Conservation (phyloP, 2,329 filamentous ascomycete genomes). For the Xylariaceae sp. region DNA sequence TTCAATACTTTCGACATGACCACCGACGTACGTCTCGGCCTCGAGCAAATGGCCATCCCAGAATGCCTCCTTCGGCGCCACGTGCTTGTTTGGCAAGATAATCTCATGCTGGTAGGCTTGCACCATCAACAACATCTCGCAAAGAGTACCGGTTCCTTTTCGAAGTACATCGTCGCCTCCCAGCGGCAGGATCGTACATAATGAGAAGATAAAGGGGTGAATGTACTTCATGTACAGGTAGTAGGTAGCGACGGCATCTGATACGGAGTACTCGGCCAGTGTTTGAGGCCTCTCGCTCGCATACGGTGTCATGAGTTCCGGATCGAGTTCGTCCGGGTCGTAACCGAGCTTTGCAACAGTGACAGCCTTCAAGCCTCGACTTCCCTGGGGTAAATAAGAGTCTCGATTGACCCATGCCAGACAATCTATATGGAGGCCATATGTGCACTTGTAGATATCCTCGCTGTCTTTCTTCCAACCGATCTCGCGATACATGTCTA, state of each 20-base stretch:
- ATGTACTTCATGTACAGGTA: slow-evolving; percentile 99
- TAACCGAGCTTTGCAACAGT: slow-evolving; percentile 98
- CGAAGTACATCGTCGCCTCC: slow-evolving; percentile 90
- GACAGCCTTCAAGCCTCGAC: slow-evolving; percentile 94
- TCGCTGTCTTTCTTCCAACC: slow-evolving; percentile 94
- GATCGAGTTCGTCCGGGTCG: slow-evolving; percentile 96
- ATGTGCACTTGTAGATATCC: slow-evolving; percentile 93
- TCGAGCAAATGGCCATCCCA: slow-evolving; percentile 96
- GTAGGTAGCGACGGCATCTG: slow-evolving; percentile 97
- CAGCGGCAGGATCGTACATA: slow-evolving; percentile 94
- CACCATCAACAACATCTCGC: slow-evolving; percentile 99
- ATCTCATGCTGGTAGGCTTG: slow-evolving; percentile 93
- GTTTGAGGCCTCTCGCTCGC: slow-evolving; percentile 90
- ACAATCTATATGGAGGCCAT: slow-evolving; percentile 98
- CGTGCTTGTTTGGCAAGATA: slow-evolving; percentile 93
- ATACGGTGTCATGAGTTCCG: slow-evolving; percentile 94
- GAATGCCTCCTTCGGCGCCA: slow-evolving; percentile 87
- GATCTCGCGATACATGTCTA: slow-evolving; percentile 99
- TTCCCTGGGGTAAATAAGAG: slow-evolving; percentile 95
- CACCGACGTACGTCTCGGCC: slow-evolving; percentile 96
- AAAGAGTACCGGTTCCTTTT: slow-evolving; percentile 97
- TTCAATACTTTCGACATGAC: slow-evolving; percentile 98
- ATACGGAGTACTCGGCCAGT: slow-evolving; percentile 96
- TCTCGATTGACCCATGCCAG: slow-evolving; percentile 99
- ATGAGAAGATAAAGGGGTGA: slow-evolving; percentile 98